Conservation (phyloP, 257 asterid species). For the Cordia subcordata region DNA sequence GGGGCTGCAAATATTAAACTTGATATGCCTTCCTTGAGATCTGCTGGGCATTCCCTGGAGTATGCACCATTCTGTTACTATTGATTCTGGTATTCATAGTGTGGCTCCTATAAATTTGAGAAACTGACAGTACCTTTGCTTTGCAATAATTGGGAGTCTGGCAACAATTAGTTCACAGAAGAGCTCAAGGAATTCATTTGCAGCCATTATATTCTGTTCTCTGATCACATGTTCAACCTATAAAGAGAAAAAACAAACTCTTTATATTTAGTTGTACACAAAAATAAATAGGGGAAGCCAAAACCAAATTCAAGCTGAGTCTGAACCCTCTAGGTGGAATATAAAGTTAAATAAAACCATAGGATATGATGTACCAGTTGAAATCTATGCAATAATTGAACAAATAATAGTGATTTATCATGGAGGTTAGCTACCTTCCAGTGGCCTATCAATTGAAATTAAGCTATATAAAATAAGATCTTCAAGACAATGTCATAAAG, state of each 20-base stretch:
- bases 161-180: slow-evolving; percentile 88
- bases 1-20: slow-evolving; percentile 93
- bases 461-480: too few relatives aligned
- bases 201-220: slow-evolving; percentile 88
- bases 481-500: too few relatives aligned
- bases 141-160: slow-evolving; percentile 75
- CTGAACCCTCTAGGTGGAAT: too few relatives aligned
- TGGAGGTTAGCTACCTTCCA: too few relatives aligned
- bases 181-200: slow-evolving; percentile 90
- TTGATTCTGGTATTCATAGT: slow-evolving; percentile 7
- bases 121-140: slow-evolving; percentile 53
- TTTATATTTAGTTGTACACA: background rate
- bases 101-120: background rate
- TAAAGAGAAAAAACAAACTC: background rate
- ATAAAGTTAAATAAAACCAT: too few relatives aligned
- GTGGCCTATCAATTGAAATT: too few relatives aligned
- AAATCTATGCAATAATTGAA: too few relatives aligned
- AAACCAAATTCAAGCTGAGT: background rate
- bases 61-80: slow-evolving; percentile 7
- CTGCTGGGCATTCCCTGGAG: slow-evolving; percentile 90
- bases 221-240: slow-evolving; percentile 95
- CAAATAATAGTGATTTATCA: too few relatives aligned
- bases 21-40: slow-evolving; percentile 90
- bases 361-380: too few relatives aligned
- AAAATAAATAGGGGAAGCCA: background rate